These are phyloP conservation scores for Heliamphora exappendiculata DNA, from an alignment of 148 eudicot genomes.

Conservation along the genomic window DNA sequence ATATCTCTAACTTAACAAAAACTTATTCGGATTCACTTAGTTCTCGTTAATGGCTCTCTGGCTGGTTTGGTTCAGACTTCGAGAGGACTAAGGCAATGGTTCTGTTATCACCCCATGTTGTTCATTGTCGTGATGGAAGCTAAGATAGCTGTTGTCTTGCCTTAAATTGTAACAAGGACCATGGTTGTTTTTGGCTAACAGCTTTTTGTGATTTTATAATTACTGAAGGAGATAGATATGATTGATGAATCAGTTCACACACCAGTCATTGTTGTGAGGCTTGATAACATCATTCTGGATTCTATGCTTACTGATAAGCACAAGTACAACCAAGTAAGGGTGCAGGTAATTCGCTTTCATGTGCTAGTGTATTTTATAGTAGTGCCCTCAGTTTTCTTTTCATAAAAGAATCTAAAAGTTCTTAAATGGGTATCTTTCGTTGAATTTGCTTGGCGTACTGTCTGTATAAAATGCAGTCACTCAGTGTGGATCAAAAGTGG, in stretches of 20 bases:
- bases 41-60: too few relatives aligned
- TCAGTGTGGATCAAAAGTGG: slow-evolving; percentile 84
- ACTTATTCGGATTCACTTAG: too few relatives aligned
- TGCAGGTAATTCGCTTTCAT: slow-evolving; percentile 46
- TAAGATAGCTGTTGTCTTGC: too few relatives aligned
- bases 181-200: neutral
- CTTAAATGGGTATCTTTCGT: neutral
- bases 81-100: too few relatives aligned
- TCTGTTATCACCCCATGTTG: too few relatives aligned
- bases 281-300: slow-evolving; percentile 56
- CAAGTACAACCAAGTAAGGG: slow-evolving; percentile 52
- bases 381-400: slow-evolving; percentile 8
- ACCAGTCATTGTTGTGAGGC: slow-evolving; percentile 52
- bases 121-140: too few relatives aligned
- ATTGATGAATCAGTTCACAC: slow-evolving; percentile 28
- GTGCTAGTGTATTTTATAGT: neutral
- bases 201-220: slow-evolving; percentile 15
- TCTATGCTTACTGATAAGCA: slow-evolving; percentile 53
- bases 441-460: neutral
- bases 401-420: neutral
- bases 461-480: slow-evolving; percentile 41
- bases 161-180: too few relatives aligned
- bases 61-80: too few relatives aligned
- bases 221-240: slow-evolving; percentile 38
- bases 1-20: too few relatives aligned